Evolutionary conservation across 495 filamentous ascomycete species (phyloP), one percentile per base, ranked within the genome.

Genomic region (Apiosordaria backusii): DNA sequence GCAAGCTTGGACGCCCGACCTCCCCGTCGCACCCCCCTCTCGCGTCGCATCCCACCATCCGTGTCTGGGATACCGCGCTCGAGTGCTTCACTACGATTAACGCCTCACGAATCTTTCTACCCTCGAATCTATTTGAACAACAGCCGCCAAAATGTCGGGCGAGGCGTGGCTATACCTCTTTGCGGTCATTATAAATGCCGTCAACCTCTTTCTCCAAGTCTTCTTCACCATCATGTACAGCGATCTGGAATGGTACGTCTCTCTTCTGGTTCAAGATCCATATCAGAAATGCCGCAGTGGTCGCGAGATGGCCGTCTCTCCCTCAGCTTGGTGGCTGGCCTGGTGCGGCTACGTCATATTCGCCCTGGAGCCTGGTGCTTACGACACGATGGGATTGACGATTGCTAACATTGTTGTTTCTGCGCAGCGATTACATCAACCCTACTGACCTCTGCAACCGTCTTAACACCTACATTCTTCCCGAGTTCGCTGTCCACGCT

Each of bases 191-290:
- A 95, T 99, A 83, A 99, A 99, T 85, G 96, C 96, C 82, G 95
- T 98, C 87, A 99, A 99, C 86, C 87, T 99, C 70, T 99, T 99
- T 80, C 87, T 99, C 60, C 96, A 99, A 81, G 96, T 99, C 65
- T 99, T 99, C 85, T 99, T 99, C 85, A 99, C 96, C 52, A 99
- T 99, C 71, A 99, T 99, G 96, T 99, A 97, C 81, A 96, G 91
- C 79, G 93, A 97, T 86, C 80, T 97, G 68, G 93, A 97, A 88
- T 97, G 93, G 92, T 97, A 83, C 70, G 90, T 23, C 57, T 27
- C 26, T 16, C 45, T n/a, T 57, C 45, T 57, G 35, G 7, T 24
- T 23, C 10, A n/a, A 53, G 19, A 4, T 27, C 24, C 16, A 29
- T 1, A 13, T 45, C 35, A 7, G 3, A 45, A 13, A 45, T 13